A percentile compares a stretch with the other conserved stretches of the same genome.
These are phyloP conservation scores for Cryptococcus neoformans DNA, from an alignment of 1,284 basidiomycete genomes.

Conservation along the genomic window DNA sequence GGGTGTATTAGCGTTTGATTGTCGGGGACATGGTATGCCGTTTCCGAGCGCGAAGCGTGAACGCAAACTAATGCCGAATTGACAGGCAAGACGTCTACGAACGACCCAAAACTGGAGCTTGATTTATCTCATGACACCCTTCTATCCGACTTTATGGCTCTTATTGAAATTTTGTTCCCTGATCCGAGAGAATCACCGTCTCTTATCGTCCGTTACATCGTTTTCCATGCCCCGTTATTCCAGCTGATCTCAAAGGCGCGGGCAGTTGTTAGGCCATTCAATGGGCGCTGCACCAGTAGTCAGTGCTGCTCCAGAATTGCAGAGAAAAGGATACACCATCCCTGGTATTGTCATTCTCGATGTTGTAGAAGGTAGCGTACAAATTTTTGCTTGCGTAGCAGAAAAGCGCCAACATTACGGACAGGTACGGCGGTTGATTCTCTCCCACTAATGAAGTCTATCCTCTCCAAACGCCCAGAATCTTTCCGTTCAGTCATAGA, in stretches of 20 bases:
- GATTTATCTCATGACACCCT: conserved; percentile 71
- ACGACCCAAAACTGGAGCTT: conserved; percentile 51
- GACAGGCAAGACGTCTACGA: conserved; percentile 58
- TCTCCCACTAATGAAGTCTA: conserved; percentile 81
- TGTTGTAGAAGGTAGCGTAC: conserved; percentile 72
- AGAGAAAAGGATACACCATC: conserved; percentile 65
- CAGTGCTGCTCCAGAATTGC: conserved; percentile 63
- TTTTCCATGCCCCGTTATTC: neutral
- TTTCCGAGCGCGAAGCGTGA: neutral
- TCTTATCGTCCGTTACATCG: conserved; percentile 60
- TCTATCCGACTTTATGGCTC: conserved; percentile 64
- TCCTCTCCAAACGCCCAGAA: conserved; percentile 79
- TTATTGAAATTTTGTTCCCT: conserved; percentile 68
- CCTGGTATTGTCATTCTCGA: conserved; percentile 86
- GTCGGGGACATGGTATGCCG: conserved; percentile 77
- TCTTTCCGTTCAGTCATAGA: conserved; percentile 78
- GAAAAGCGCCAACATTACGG: conserved; percentile 34
- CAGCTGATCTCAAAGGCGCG: conserved; percentile 1
- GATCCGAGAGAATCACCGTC: conserved; percentile 62
- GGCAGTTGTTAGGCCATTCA: conserved; percentile 78
- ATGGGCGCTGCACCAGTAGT: conserved; percentile 90
- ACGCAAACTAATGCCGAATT: conserved; percentile 1
- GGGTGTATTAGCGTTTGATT: conserved; percentile 81
- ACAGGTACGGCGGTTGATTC: conserved; percentile 86
- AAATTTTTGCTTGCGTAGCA: conserved; percentile 45